Percentiles rank a stretch among this genome's conserved stretches.
Conservation (phyloP, 169 alveolate genomes). For the Cystoisospora suis region DNA sequence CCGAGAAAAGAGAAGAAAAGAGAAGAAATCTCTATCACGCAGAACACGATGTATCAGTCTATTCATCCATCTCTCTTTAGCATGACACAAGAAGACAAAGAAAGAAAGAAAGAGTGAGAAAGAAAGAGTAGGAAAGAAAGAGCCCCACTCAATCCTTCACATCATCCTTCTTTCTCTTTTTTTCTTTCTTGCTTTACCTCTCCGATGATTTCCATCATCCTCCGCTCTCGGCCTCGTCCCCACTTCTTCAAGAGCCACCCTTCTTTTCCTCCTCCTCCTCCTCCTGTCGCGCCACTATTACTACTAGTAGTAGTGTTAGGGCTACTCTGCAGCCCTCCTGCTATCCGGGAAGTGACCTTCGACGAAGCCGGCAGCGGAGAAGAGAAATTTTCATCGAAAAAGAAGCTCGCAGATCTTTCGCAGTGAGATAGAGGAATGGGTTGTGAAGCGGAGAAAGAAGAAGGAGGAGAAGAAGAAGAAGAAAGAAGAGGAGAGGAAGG, state of each 20-base stretch:
- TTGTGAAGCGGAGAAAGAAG: not conserved
- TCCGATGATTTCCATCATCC: constrained; percentile 5
- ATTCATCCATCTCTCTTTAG: no score
- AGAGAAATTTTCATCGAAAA: not conserved
- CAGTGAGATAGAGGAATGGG: not conserved
- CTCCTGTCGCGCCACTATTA: not conserved
- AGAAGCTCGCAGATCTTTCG: not conserved
- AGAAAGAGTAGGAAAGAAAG: not conserved
- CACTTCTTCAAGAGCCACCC: no score
- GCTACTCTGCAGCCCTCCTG: not conserved
- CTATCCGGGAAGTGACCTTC: not conserved
- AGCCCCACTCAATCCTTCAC: not conserved
- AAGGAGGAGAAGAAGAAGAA: not conserved
- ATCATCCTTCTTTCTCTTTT: not conserved
- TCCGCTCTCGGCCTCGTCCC: not conserved
- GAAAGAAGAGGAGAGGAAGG: not conserved
- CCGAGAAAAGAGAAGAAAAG: no score
- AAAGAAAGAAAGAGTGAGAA: not conserved
- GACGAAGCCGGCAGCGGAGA: not conserved
- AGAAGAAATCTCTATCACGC: no score
- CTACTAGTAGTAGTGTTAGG: not conserved
- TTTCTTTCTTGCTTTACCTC: not conserved
- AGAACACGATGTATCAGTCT: no score
- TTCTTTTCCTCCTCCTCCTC: no score
- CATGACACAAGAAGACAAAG: not conserved